phyloP scores from a whole-genome alignment of 2,329 filamentous ascomycete species.

The Pseudopyricularia javanii region DNA sequence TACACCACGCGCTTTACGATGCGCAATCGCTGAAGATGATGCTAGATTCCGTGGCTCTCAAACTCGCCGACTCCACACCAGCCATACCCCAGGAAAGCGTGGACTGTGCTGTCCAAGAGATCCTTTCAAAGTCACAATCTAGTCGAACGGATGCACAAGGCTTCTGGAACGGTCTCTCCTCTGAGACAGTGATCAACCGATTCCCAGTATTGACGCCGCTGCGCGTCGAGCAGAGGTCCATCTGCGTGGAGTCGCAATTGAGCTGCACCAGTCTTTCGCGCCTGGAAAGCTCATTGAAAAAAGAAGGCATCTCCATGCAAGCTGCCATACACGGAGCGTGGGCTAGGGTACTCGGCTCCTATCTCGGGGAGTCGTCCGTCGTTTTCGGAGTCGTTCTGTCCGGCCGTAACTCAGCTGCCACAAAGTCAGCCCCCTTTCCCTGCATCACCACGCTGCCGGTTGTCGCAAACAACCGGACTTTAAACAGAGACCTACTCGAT shows the following conservation, averaged over 20 bases:
- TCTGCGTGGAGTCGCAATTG: conserved; percentile 20
- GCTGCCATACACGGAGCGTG: conserved; percentile 66
- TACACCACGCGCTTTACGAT: conserved; percentile 81
- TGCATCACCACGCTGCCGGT: conserved; percentile 75
- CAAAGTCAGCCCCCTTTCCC: conserved; percentile 54
- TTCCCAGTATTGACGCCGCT: conserved; percentile 69
- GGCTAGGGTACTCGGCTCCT: conserved; percentile 62
- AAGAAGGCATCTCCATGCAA: conserved; percentile 59
- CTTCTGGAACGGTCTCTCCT: conserved; percentile 53
- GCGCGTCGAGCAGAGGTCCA: conserved; percentile 19
- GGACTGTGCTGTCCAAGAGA: conserved; percentile 23
- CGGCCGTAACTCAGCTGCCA: conserved; percentile 52
- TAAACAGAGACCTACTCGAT: conserved; percentile 44
- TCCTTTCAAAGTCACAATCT: conserved; percentile 22
- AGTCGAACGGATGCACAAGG: conserved; percentile 18
- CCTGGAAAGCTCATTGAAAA: conserved; percentile 44
- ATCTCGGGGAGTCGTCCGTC: conserved; percentile 61
- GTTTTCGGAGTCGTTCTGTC: conserved; percentile 75
- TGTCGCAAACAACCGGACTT: conserved; percentile 38
- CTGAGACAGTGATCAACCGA: conserved; percentile 45
- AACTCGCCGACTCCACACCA: conserved; percentile 8
- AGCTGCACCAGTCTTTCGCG: conserved; percentile 25
- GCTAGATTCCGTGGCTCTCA: conserved; percentile 40
- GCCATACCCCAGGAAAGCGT: conserved; percentile 10
- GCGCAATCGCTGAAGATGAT: conserved; percentile 59